Base-by-base conservation (phyloP, 2,329 filamentous ascomycete species). In the Chrysosphaeria jannelii region DNA sequence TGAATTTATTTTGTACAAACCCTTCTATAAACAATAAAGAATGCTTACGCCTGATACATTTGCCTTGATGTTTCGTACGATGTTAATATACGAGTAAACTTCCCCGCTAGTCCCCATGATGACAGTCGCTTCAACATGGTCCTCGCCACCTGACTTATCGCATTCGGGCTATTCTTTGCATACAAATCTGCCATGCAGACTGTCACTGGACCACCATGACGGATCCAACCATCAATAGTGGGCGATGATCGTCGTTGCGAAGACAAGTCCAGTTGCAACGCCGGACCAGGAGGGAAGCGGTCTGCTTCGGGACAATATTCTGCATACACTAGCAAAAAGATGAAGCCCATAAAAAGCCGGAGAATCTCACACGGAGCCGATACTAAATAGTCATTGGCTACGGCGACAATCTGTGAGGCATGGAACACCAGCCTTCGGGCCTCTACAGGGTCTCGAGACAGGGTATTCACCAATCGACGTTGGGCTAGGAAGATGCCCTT, bases 301-400 rank as follows among this genome's bases (percentile, higher is more conserved):
- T 21, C 19, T 3, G 23, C 20, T 24, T n/a, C 29, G 30, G 20
- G 35, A 9, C 31, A 32, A 23, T 40, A 35, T 3, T 33, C 30
- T 2, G 30, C 29, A 16, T 28, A 40, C 2, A 37, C 33, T 13
- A 40, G 26, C 8, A 41, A 30, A 21, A 36, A 36, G 7, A 36
- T 34, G 22, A 37, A 41, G 23, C 36, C 37, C 33, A 39, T 39
- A 24, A 41, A 41, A 2, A 40, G 17, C 5, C 38, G 35, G 31
- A 41, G 32, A 14, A 38, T 36, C 21, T 40, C 38, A 21, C 36
- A 39, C 1, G 39, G 38, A 2, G 37, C 31, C 9, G 37, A 37
- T 9, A 37, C 36, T 1, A 36, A 22, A 20, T 37, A 37, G 15
- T 39, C 36, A 21, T 35, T 35, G 17, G 39, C 36, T 3, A 36